Evolutionary conservation across 2,329 filamentous ascomycete species (phyloP).

Genomic region (Aspergillus niger): DNA sequence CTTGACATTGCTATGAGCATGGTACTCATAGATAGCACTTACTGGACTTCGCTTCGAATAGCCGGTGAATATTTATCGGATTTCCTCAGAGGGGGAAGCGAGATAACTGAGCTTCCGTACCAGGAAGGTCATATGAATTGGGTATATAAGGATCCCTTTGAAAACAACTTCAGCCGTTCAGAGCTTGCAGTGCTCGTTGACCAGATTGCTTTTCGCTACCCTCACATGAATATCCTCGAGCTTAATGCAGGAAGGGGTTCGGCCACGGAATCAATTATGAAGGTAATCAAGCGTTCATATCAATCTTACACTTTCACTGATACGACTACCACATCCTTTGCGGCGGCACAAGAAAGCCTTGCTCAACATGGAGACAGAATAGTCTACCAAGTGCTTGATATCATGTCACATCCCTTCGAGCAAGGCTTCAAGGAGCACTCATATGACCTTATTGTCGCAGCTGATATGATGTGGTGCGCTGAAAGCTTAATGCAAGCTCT

Average conservation of each 20-base stretch:
- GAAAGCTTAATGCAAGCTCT: slow-evolving; percentile 23
- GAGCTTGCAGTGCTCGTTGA: background rate
- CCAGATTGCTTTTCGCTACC: slow-evolving; percentile 7
- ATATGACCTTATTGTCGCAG: slow-evolving; percentile 35
- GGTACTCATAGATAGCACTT: background rate
- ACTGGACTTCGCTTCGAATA: background rate
- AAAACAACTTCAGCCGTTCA: background rate
- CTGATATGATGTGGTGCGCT: slow-evolving; percentile 32
- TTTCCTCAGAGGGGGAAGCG: background rate
- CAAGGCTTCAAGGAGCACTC: slow-evolving; percentile 27
- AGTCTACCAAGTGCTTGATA: slow-evolving; percentile 28
- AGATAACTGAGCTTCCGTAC: background rate
- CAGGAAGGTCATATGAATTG: background rate
- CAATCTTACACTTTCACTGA: slow-evolving; percentile 22
- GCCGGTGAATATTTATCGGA: background rate
- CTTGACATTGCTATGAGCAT: background rate
- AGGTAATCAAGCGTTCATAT: background rate
- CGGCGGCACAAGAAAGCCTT: slow-evolving; percentile 28
- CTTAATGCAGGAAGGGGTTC: slow-evolving; percentile 22
- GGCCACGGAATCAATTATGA: slow-evolving; percentile 9
- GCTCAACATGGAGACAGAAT: slow-evolving; percentile 20
- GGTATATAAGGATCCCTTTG: background rate
- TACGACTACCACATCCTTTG: slow-evolving; percentile 30
- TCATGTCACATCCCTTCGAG: slow-evolving; percentile 19
- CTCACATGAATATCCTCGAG: slow-evolving; percentile 19